Evolutionary conservation across 352 stramenopile genomes (phyloP).

Genomic region (Phytophthora agathidicida): DNA sequence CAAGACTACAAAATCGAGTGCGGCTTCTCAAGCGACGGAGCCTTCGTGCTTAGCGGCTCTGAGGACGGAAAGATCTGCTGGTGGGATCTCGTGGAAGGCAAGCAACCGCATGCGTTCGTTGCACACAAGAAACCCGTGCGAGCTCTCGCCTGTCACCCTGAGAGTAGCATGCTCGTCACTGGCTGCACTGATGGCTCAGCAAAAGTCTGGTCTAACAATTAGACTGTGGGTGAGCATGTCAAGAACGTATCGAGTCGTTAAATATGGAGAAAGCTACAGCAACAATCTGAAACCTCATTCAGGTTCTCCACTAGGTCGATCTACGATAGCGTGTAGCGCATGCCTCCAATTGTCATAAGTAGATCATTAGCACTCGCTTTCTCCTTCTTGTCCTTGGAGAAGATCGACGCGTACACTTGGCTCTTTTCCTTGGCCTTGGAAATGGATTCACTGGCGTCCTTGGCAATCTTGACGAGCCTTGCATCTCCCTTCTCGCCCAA

Average conservation of each 20-base stretch:
- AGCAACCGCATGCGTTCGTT: slow-evolving; percentile 44
- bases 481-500: slow-evolving; percentile 16
- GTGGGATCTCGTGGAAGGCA: slow-evolving; percentile 63
- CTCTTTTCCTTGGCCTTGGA: slow-evolving; percentile 77
- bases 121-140: slow-evolving; percentile 73
- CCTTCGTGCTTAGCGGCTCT: slow-evolving; percentile 73
- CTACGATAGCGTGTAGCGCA: slow-evolving; percentile 87
- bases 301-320: background rate
- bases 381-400: slow-evolving; percentile 68
- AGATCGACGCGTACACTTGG: slow-evolving; percentile 83
- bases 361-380: slow-evolving; percentile 82
- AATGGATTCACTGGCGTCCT: slow-evolving; percentile 63
- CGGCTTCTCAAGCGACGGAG: slow-evolving; percentile 69
- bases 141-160: slow-evolving; percentile 64
- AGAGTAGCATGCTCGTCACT: slow-evolving; percentile 69
- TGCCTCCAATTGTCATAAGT: slow-evolving; percentile 84
- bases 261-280: slow-evolving; percentile 22
- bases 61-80: slow-evolving; percentile 73
- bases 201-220: slow-evolving; percentile 64
- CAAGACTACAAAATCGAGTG: slow-evolving; percentile 75
- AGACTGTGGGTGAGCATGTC: background rate
- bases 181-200: slow-evolving; percentile 66
- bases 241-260: slow-evolving; percentile 6
- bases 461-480: slow-evolving; percentile 51
- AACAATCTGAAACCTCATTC: background rate